Evolutionary conservation across 345 rosid species (phyloP).

Genomic region (Aquilaria yunnanensis): DNA sequence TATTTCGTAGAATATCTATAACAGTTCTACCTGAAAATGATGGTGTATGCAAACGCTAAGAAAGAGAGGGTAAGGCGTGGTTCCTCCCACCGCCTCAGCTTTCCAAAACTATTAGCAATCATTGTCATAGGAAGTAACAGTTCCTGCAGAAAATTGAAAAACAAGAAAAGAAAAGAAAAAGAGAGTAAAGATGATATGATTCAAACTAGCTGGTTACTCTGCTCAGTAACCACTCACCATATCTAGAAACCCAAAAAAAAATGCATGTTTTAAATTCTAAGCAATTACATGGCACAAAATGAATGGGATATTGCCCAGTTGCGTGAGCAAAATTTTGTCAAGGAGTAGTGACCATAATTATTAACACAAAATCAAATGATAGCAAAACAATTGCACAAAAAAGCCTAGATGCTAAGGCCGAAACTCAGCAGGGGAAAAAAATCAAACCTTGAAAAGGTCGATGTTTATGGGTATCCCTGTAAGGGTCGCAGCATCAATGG

Average conservation of each 20-base stretch:
- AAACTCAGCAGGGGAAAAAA: not conserved
- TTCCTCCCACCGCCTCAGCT: conserved; percentile 84
- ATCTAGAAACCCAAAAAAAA: too few species aligned
- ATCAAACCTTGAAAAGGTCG: conserved; percentile 80
- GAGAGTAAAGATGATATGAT: not conserved
- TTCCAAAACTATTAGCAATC: conserved; percentile 53
- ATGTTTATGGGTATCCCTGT: conserved; percentile 95
- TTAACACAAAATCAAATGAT: conserved; percentile 1
- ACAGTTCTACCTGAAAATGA: conserved; percentile 67
- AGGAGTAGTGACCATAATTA: not conserved
- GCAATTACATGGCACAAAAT: too few species aligned
- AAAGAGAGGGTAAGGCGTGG: conserved; percentile 76
- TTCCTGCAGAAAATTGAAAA: conserved; percentile 41
- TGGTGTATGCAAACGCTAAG: conserved; percentile 58
- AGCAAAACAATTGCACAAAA: not conserved
- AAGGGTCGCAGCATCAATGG: conserved; percentile 88
- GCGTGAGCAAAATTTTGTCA: too few species aligned
- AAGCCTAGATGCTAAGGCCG: not conserved
- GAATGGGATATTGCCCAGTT: too few species aligned
- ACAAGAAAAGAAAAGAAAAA: not conserved
- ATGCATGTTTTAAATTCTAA: too few species aligned
- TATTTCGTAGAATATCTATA: not conserved
- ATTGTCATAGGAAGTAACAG: conserved; percentile 70
- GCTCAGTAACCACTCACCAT: not conserved
- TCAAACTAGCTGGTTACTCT: not conserved